Conservation (phyloP, 441 rosid species). For the Biscutella laevigata region DNA sequence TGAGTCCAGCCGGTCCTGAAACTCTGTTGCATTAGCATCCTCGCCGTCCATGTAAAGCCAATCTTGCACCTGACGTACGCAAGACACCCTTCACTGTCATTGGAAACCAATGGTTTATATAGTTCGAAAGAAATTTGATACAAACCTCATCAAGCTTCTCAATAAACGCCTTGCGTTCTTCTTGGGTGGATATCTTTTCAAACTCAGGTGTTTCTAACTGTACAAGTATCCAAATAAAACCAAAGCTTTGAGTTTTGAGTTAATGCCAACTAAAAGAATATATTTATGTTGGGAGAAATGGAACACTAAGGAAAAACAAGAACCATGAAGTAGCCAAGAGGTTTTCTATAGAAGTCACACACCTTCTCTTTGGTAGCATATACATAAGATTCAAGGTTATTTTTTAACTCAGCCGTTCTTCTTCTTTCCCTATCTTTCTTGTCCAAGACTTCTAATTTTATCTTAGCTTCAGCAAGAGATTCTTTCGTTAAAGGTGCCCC, state of each 20-base stretch:
- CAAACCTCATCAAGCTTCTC: conserved; percentile 90
- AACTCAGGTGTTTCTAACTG: conserved; percentile 80
- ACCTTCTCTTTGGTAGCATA: conserved; percentile 99
- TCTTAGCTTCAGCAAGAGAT: conserved; percentile 55
- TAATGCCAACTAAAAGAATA: neutral
- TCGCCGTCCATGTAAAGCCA: conserved; percentile 97
- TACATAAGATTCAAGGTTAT: conserved; percentile 84
- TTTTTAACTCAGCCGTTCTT: conserved; percentile 89
- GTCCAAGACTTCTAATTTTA: conserved; percentile 68
- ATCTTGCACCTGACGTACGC: conserved; percentile 69
- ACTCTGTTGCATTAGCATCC: conserved; percentile 76
- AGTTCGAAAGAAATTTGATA: neutral
- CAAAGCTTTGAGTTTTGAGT: conserved; percentile 8
- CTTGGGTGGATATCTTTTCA: conserved; percentile 60
- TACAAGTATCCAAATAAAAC: conserved; percentile 13
- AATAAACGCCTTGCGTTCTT: conserved; percentile 68
- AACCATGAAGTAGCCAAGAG: too few relatives aligned
- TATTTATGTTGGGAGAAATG: neutral
- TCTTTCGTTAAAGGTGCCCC: conserved; percentile 64
- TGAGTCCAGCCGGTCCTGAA: conserved; percentile 55
- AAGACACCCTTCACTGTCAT: neutral
- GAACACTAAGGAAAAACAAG: neutral
- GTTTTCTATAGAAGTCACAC: conserved; percentile 6
- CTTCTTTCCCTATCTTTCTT: conserved; percentile 79
- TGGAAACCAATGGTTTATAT: neutral